Base-by-base conservation (phyloP, 208 protist genomes). In the Crithidia mellificae region DNA sequence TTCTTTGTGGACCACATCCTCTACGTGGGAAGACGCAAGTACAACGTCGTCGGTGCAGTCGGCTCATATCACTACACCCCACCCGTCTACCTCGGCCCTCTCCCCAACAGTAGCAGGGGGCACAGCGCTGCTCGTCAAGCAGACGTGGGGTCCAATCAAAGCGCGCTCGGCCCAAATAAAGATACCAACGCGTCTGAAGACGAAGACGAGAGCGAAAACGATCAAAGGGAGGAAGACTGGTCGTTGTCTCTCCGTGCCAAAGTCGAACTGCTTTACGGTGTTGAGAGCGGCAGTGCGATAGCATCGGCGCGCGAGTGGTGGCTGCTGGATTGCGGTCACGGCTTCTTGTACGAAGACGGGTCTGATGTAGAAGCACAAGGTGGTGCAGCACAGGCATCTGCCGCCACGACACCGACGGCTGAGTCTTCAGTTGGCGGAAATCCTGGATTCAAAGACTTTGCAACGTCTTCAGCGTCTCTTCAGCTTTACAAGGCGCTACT, bases 61-160 rank as follows among this genome's bases (percentile, higher is more conserved):
- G 92, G 92, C 34, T 85, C 78, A 3, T 80, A 95, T 54, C 89
- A 94, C 63, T 96, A 95, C 80, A 92, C 87, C 4, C 84, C 85
- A 3, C 87, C 88, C 6, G 38, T 82, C 22, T 89, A 92, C 63
- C 63, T 94, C 8, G 83, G 86, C 6, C 38, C 39, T 3, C 38
- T 80, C 1, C 62, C 63, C n/a, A n/a, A n/a, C n/a, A n/a, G n/a
- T n/a, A n/a, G n/a, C n/a, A n/a, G n/a, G n/a, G n/a, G n/a, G n/a
- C n/a, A n/a, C n/a, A n/a, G n/a, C n/a, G n/a, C n/a, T n/a, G n/a
- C n/a, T n/a, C n/a, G n/a, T n/a, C n/a, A n/a, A n/a, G n/a, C n/a
- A n/a, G n/a, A n/a, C n/a, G n/a, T n/a, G n/a, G n/a, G n/a, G n/a
- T n/a, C n/a, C n/a, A n/a, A n/a, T n/a, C n/a, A n/a, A n/a, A n/a